Percentiles rank a stretch among this genome's conserved stretches.
These are phyloP conservation scores for Hypoxylon crocopeplum DNA, from an alignment of 495 filamentous ascomycete genomes.

Conservation along the genomic window DNA sequence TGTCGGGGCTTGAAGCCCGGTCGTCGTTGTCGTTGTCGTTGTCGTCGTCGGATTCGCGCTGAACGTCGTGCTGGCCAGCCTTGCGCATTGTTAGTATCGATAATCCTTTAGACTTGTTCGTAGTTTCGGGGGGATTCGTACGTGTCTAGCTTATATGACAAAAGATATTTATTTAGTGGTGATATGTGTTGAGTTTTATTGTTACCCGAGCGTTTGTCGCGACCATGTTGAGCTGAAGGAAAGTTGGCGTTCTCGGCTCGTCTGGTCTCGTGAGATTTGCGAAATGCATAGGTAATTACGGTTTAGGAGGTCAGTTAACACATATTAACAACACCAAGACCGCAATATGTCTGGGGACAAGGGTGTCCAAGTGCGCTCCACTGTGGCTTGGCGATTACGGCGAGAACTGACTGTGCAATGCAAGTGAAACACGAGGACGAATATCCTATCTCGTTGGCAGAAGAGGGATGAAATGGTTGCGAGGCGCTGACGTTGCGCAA, in stretches of 20 bases:
- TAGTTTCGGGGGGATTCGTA: slow-evolving; percentile 5
- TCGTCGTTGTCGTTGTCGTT: slow-evolving; percentile 8
- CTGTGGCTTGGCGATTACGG: slow-evolving; percentile 25
- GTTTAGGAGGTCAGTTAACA: slow-evolving; percentile 26
- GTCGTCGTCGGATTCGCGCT: slow-evolving; percentile 16
- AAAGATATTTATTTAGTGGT: slow-evolving; percentile 7
- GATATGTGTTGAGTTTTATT: slow-evolving; percentile 6
- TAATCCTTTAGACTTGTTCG: background rate
- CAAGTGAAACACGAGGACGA: slow-evolving; percentile 17
- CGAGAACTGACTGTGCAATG: slow-evolving; percentile 12
- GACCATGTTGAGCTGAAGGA: slow-evolving; percentile 25
- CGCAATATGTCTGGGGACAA: slow-evolving; percentile 25
- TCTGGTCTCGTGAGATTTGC: slow-evolving; percentile 31
- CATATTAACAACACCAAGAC: slow-evolving; percentile 18
- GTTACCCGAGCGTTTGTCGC: slow-evolving; percentile 17
- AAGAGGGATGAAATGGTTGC: slow-evolving; percentile 1
- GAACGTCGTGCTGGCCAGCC: slow-evolving; percentile 7
- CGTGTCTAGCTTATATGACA: background rate
- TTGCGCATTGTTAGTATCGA: slow-evolving; percentile 12
- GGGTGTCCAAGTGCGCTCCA: slow-evolving; percentile 18
- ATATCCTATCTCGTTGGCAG: background rate
- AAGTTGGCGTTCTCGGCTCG: slow-evolving; percentile 22
- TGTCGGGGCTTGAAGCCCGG: slow-evolving; percentile 11
- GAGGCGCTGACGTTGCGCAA: slow-evolving; percentile 14
- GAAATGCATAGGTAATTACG: slow-evolving; percentile 17